Percentiles rank a stretch among this genome's conserved stretches.
Evolutionary conservation across 305 asterid species (phyloP).

Genomic region (Fraxinus platypoda): DNA sequence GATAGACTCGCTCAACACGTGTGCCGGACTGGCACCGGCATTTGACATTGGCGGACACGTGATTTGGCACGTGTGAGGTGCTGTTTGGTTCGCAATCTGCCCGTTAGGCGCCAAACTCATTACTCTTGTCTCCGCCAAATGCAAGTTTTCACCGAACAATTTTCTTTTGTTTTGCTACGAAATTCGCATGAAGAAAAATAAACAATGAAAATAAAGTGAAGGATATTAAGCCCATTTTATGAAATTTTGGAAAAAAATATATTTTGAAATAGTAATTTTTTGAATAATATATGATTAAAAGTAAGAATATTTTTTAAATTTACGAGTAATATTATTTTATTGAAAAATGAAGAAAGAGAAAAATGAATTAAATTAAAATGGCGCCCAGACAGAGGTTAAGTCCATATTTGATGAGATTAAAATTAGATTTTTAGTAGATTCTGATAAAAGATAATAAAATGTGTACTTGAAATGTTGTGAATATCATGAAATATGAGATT

Average conservation of each 20-base stretch:
- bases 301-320: too few relatives aligned
- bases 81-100: slow-evolving; percentile 21
- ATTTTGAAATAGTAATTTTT: too few relatives aligned
- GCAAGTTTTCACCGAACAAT: not conserved
- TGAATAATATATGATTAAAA: too few relatives aligned
- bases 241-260: not conserved
- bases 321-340: too few relatives aligned
- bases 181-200: not conserved
- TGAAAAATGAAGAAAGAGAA: too few relatives aligned
- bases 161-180: not conserved
- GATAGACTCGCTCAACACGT: slow-evolving; percentile 34
- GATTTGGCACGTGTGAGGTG: slow-evolving; percentile 52
- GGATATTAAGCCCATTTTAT: not conserved
- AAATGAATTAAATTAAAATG: not conserved
- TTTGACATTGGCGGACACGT: slow-evolving; percentile 62
- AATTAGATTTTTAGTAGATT: too few relatives aligned
- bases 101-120: slow-evolving; percentile 18
- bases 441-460: not conserved
- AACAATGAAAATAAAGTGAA: not conserved
- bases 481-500: too few relatives aligned
- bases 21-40: slow-evolving; percentile 72
- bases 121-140: not conserved
- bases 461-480: too few relatives aligned
- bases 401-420: not conserved
- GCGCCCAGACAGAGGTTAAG: not conserved